These are phyloP conservation scores for Zangia roseola DNA, from an alignment of 768 basidiomycete species.

Conservation along the genomic window DNA sequence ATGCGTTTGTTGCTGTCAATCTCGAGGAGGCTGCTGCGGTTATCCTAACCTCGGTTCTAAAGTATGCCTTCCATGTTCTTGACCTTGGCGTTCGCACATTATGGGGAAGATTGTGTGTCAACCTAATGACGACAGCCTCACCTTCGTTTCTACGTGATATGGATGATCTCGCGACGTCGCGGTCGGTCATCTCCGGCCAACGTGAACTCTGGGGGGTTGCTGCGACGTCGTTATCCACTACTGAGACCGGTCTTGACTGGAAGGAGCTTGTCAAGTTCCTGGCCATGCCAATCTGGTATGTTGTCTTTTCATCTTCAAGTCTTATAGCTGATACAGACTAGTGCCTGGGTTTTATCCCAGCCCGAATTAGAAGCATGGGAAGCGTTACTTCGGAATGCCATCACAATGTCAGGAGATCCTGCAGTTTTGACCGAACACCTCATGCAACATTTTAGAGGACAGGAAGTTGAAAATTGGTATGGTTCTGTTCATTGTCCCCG, in stretches of 20 bases:
- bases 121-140: conserved; percentile 43
- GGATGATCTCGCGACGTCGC: conserved; percentile 27
- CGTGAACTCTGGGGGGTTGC: conserved; percentile 50
- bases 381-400: conserved; percentile 31
- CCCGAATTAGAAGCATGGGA: conserved; percentile 46
- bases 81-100: conserved; percentile 36
- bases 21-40: conserved; percentile 45
- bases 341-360: conserved; percentile 45
- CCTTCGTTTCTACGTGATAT: conserved; percentile 40
- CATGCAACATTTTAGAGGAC: conserved; percentile 11
- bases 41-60: conserved; percentile 47
- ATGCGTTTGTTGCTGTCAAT: conserved; percentile 42
- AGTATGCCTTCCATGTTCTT: conserved; percentile 39
- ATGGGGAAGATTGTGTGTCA: conserved; percentile 52
- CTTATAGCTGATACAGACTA: conserved; percentile 21
- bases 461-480: conserved; percentile 25
- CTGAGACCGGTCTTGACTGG: conserved; percentile 34
- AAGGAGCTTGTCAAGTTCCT: conserved; percentile 45
- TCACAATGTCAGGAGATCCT: conserved; percentile 19
- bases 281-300: conserved; percentile 48
- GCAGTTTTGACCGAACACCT: conserved; percentile 12
- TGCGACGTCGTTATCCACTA: conserved; percentile 34
- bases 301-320: background rate
- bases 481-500: background rate
- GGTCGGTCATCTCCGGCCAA: conserved; percentile 14